Evolutionary conservation across 2,329 filamentous ascomycete species (phyloP).

Genomic region (Aureobasidium sp.): DNA sequence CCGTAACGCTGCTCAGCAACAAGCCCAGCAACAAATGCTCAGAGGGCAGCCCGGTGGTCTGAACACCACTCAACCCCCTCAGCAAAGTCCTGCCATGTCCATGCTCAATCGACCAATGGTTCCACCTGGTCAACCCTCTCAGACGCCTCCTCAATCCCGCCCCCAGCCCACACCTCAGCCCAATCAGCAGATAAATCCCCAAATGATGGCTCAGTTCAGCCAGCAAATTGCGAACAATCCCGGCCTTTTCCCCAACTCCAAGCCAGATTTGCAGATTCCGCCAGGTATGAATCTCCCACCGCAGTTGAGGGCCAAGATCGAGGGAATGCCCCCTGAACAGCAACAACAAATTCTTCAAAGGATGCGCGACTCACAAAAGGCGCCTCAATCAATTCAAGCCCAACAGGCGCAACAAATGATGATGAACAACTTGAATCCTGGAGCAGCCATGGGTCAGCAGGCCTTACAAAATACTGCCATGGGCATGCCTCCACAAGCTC

Average conservation of each 20-base stretch:
- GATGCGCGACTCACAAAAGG: slow-evolving; percentile 16
- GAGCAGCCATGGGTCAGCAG: slow-evolving; percentile 8
- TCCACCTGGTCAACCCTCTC: slow-evolving; percentile 33
- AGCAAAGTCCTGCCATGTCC: slow-evolving; percentile 39
- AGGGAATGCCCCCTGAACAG: slow-evolving; percentile 4
- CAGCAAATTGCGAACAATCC: slow-evolving; percentile 12
- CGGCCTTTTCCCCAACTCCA: neutral
- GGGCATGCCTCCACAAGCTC: neutral
- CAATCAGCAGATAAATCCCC: slow-evolving; percentile 14
- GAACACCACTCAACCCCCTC: slow-evolving; percentile 31
- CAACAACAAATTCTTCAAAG: slow-evolving; percentile 1
- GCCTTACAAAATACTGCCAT: slow-evolving; percentile 13
- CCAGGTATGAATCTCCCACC: slow-evolving; percentile 6
- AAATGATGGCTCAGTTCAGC: slow-evolving; percentile 13
- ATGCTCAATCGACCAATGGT: slow-evolving; percentile 42
- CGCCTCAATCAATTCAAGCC: slow-evolving; percentile 19
- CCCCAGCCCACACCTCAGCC: slow-evolving; percentile 18
- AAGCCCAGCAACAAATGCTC: slow-evolving; percentile 36
- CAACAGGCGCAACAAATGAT: slow-evolving; percentile 23
- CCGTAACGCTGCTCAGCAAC: slow-evolving; percentile 32
- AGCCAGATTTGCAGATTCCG: slow-evolving; percentile 7
- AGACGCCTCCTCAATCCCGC: slow-evolving; percentile 25
- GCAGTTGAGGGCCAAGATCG: slow-evolving; percentile 8
- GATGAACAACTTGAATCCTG: neutral
- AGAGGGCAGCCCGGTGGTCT: slow-evolving; percentile 39